Evolutionary conservation across 169 alveolate genomes (phyloP).

Genomic region (Plasmodium gaboni): DNA sequence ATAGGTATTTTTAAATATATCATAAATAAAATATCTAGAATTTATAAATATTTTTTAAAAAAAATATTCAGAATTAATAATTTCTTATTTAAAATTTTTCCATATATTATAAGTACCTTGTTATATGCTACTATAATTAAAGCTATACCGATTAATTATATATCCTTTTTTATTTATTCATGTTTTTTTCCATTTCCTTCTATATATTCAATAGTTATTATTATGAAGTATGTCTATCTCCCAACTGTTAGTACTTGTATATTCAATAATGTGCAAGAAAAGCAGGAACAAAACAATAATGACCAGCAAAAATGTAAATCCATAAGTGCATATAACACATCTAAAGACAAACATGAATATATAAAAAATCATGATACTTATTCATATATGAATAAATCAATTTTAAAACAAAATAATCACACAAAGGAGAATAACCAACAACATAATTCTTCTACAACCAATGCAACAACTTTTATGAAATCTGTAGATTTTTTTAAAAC

Average conservation of each 20-base stretch:
- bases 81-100: conserved; percentile 38
- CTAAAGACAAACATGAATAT: no score
- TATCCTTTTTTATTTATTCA: conserved; percentile 55
- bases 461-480: no score
- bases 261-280: conserved; percentile 3
- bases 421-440: no score
- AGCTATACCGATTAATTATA: conserved; percentile 21
- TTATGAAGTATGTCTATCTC: conserved; percentile 36
- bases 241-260: conserved; percentile 26
- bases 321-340: neutral
- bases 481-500: no score
- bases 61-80: conserved; percentile 44
- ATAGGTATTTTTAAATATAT: conserved; percentile 36
- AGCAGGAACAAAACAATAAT: neutral
- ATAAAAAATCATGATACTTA: no score
- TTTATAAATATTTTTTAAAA: conserved; percentile 27
- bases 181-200: conserved; percentile 64
- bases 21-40: conserved; percentile 35
- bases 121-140: conserved; percentile 45
- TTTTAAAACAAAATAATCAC: no score
- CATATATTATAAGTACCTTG: conserved; percentile 39
- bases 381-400: no score
- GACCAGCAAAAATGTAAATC: neutral
- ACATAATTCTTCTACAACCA: no score
- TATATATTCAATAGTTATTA: conserved; percentile 42